Evolutionary conservation across 169 alveolate genomes (phyloP).

Genomic region (Ichthyophthirius multifiliis): DNA sequence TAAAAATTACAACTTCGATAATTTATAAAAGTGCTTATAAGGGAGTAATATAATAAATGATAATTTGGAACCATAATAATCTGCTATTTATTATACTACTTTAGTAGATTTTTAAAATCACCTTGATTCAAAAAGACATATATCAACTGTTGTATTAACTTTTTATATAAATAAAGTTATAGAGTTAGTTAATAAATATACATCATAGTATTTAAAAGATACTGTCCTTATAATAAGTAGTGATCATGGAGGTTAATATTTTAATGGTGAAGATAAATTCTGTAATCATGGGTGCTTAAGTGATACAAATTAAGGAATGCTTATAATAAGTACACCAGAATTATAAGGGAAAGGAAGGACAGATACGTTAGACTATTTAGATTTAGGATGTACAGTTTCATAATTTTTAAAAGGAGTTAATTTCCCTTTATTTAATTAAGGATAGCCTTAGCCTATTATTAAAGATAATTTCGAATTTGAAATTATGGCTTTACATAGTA

Average conservation of each 20-base stretch:
- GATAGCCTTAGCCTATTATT: background rate
- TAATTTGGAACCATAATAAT: background rate
- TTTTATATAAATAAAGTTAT: background rate
- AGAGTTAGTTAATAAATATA: background rate
- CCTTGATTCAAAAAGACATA: background rate
- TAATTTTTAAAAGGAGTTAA: background rate
- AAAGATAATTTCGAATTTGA: background rate
- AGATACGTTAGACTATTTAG: background rate
- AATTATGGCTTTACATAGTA: background rate
- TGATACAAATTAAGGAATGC: background rate
- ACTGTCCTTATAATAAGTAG: background rate
- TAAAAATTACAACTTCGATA: background rate
- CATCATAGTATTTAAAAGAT: background rate
- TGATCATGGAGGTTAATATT: background rate
- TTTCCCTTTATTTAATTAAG: background rate
- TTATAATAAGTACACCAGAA: background rate
- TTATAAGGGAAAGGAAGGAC: background rate
- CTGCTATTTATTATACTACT: background rate
- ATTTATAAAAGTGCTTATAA: background rate
- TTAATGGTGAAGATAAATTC: background rate
- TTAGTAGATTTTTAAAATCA: background rate
- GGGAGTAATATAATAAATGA: background rate
- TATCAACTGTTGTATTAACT: background rate
- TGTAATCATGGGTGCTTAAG: background rate
- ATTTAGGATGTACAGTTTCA: background rate